These are phyloP conservation scores for Tylopilus sp. DNA, from an alignment of 768 basidiomycete genomes.

Conservation along the genomic window DNA sequence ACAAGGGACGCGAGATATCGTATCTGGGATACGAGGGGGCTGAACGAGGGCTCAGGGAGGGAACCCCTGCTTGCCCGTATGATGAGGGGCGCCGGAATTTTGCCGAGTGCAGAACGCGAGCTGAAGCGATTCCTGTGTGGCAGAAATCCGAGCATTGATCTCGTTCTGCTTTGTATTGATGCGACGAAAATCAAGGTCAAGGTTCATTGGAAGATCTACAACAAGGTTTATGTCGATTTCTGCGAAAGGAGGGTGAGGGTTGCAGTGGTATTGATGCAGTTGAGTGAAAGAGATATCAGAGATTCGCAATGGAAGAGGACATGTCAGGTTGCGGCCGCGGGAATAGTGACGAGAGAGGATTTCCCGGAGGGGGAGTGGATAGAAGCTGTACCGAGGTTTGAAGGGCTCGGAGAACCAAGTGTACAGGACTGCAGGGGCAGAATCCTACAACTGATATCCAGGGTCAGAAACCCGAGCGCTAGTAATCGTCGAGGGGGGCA, in stretches of 20 bases:
- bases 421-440: slow-evolving; percentile 20
- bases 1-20: slow-evolving; percentile 6
- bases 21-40: slow-evolving; percentile 26
- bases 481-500: background rate
- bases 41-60: slow-evolving; percentile 18
- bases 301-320: slow-evolving; percentile 15
- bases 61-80: background rate
- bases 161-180: slow-evolving; percentile 23
- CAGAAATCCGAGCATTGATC: slow-evolving; percentile 8
- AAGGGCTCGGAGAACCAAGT: slow-evolving; percentile 7
- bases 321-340: slow-evolving; percentile 8
- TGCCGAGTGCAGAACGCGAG: slow-evolving; percentile 16
- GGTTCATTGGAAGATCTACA: slow-evolving; percentile 20
- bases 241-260: slow-evolving; percentile 7
- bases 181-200: slow-evolving; percentile 15
- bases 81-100: background rate
- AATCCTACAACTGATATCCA: slow-evolving; percentile 21
- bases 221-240: slow-evolving; percentile 17
- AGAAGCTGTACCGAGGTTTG: slow-evolving; percentile 19
- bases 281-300: slow-evolving; percentile 7
- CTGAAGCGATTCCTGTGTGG: slow-evolving; percentile 15
- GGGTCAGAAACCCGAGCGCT: background rate
- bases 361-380: slow-evolving; percentile 15
- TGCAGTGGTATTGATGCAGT: slow-evolving; percentile 17
- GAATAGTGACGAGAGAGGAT: background rate